phyloP scores from a whole-genome alignment of 179 eudicot genomes.

The Gypsophila paniculata region DNA sequence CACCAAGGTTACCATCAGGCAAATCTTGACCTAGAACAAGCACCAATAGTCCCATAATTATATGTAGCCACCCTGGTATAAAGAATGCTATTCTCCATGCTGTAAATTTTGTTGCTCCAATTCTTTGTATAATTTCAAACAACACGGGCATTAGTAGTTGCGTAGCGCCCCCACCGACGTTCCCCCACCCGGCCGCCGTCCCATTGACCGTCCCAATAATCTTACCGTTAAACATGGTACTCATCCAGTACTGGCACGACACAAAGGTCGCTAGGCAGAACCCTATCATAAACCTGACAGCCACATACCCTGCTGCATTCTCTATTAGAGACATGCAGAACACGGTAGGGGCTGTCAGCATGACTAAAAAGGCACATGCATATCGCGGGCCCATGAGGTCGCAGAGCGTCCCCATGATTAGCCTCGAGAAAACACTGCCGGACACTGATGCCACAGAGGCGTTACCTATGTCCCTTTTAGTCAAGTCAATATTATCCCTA shows the following conservation, averaged over 20 bases:
- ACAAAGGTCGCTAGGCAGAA: conserved; percentile 17
- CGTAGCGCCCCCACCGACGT: conserved; percentile 18
- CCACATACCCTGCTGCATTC: conserved; percentile 21
- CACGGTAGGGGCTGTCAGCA: conserved; percentile 25
- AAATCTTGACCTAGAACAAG: conserved; percentile 18
- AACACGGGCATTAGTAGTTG: conserved; percentile 15
- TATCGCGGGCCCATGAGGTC: conserved; percentile 28
- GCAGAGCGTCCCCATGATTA: conserved; percentile 22
- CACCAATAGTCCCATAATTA: conserved; percentile 17
- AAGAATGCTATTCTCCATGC: conserved; percentile 20
- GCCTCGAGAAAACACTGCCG: conserved; percentile 25
- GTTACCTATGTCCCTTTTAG: conserved; percentile 22
- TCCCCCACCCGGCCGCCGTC: conserved; percentile 18
- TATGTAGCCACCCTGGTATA: conserved; percentile 14
- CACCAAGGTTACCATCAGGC: conserved; percentile 19
- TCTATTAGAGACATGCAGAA: conserved; percentile 22
- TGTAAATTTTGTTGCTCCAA: neutral
- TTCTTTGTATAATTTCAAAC: conserved; percentile 5
- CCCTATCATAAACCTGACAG: conserved; percentile 29
- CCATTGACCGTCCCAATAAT: conserved; percentile 16
- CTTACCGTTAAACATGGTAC: conserved; percentile 17
- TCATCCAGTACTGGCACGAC: conserved; percentile 21
- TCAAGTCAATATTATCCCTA: conserved; percentile 21
- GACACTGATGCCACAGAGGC: conserved; percentile 27
- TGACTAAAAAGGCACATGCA: conserved; percentile 24